Conservation (phyloP, 768 basidiomycete species). For the Lentinula sp. region DNA sequence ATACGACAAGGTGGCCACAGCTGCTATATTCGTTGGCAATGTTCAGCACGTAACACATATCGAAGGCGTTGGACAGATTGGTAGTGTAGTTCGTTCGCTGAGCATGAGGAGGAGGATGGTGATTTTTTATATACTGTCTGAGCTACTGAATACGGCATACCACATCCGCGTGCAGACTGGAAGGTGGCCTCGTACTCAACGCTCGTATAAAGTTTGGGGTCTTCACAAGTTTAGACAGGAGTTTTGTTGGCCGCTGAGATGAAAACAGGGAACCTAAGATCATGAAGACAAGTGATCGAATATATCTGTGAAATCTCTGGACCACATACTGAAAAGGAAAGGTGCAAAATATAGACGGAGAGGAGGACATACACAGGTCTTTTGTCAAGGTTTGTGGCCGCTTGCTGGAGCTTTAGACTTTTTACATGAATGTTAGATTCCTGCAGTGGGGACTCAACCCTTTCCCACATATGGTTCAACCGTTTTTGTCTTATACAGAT, state of each 20-base stretch:
- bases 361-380: no score
- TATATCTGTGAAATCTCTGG: no score
- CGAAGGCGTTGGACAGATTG: background rate
- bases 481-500: no score
- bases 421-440: no score
- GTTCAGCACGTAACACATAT: constrained; percentile 6
- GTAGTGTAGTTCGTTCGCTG: background rate
- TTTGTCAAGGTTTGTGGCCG: no score
- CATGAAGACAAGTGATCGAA: background rate
- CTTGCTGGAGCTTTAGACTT: no score
- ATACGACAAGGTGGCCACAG: background rate
- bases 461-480: no score
- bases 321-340: no score
- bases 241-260: background rate
- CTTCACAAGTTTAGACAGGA: background rate
- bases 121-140: background rate
- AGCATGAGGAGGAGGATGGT: background rate
- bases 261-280: constrained; percentile 15
- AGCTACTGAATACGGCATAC: background rate
- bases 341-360: no score
- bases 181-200: background rate
- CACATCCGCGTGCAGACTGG: background rate
- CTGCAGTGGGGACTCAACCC: no score
- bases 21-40: background rate
- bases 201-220: background rate